Percentiles rank a stretch among this genome's conserved stretches.
Conservation (phyloP, 306 rosid species). For the Hippophae rhamnoides region DNA sequence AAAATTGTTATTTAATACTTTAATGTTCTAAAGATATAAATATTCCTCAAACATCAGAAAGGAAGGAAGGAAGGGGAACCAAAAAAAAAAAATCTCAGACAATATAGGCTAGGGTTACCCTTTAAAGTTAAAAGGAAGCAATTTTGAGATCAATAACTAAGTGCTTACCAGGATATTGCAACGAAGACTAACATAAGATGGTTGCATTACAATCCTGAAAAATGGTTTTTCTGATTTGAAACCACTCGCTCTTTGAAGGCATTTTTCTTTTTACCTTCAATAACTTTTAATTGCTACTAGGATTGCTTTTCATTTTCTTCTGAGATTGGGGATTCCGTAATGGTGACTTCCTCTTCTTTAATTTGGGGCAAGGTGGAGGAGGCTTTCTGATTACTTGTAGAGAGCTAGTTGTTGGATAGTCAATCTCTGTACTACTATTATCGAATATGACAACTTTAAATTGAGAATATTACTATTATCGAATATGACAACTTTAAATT, state of each 20-base stretch:
- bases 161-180: slow-evolving; percentile 6
- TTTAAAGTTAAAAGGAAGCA: too few species aligned
- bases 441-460: slow-evolving; percentile 16
- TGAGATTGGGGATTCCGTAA: background rate
- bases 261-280: background rate
- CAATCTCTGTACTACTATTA: slow-evolving; percentile 3
- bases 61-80: too few species aligned
- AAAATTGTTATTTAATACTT: too few species aligned
- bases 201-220: slow-evolving; percentile 12
- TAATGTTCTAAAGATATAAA: too few species aligned
- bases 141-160: too few species aligned
- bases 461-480: too few species aligned
- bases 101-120: too few species aligned
- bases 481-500: slow-evolving; percentile 17
- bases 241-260: slow-evolving; percentile 8
- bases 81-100: too few species aligned
- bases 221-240: slow-evolving; percentile 13
- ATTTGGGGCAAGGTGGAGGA: background rate
- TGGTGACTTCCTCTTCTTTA: slow-evolving; percentile 7
- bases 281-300: background rate
- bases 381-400: too few species aligned
- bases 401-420: slow-evolving; percentile 3
- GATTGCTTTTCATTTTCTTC: slow-evolving; percentile 1
- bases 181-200: background rate
- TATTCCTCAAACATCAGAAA: too few species aligned